Evolutionary conservation across 2,329 filamentous ascomycete species (phyloP).

Genomic region (Colletotrichum lentis): DNA sequence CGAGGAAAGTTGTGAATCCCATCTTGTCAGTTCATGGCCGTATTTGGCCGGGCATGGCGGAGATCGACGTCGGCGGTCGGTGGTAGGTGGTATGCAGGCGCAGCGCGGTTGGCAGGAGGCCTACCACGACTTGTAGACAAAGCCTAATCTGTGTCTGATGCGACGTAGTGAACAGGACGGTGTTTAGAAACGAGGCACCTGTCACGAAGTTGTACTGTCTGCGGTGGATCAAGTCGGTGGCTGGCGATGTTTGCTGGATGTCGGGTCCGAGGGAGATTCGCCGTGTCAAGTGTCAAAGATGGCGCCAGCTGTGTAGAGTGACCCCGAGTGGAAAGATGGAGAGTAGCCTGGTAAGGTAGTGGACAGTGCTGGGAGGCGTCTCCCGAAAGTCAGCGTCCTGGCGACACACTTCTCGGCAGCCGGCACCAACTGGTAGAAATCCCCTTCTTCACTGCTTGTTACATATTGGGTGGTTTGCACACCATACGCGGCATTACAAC

Average conservation of each 20-base stretch:
- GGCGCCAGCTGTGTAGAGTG: background rate
- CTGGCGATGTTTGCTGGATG: background rate
- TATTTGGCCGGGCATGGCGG: constrained; percentile 22
- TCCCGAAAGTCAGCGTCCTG: background rate
- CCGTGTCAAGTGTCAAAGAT: background rate
- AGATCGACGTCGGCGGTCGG: constrained; percentile 3
- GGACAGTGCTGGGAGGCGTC: too few species aligned
- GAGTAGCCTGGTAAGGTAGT: too few species aligned
- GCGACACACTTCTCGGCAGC: background rate
- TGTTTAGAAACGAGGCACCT: background rate
- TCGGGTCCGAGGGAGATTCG: background rate
- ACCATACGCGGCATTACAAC: too few species aligned
- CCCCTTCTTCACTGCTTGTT: too few species aligned
- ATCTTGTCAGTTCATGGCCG: constrained; percentile 37
- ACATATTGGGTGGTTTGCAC: background rate
- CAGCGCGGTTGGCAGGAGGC: background rate
- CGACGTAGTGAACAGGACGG: background rate
- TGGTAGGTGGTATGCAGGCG: background rate
- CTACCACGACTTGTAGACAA: constrained; percentile 12
- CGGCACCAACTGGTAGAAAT: background rate
- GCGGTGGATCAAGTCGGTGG: background rate
- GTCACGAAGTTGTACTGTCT: background rate
- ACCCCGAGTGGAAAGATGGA: background rate
- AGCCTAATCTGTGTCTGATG: background rate
- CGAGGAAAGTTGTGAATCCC: constrained; percentile 38